Evolutionary conservation across 169 alveolate genomes (phyloP), one percentile per base, ranked within the genome.

Genomic region (Eimeria acervulina): DNA sequence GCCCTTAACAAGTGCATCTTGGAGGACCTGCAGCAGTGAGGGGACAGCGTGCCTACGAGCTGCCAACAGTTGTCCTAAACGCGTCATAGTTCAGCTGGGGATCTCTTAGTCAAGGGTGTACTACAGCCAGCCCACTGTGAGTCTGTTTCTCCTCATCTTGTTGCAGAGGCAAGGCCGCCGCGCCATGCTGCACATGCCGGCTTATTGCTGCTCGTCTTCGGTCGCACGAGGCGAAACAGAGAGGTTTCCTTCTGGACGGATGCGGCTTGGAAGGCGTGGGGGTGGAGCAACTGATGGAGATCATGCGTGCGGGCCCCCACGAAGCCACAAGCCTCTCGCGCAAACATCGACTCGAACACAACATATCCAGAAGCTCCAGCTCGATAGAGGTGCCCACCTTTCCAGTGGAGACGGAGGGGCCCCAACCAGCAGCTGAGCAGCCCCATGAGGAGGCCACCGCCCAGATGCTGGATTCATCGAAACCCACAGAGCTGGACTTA

Each of bases 131-230:
- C 26, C 38, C 28, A 19, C 80, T 59, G 38, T 31, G 7, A 51
- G 6, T 2, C 91, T 33, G 78, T 36, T 44, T 36, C 12, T 85
- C 31, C 80, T 31, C 44, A 26, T 19, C 52, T 61, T 51, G 28
- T 28, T 59, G 55, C 93, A 85, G 93, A 28, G 93, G 93, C 80
- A 85, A 85, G 93, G 55, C 80, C 28, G 93, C 36, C 33, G 93
- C 93, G 0, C 80, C 93, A 6, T 85, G 93, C 59, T 85, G 93
- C 93, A 33, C 66, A 13, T 55, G 81, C 80, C 80, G 80, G 52
- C 93, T 85, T n/a, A 19, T 85, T n/a, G 93, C 52, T 10, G 80
- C 80, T 28, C 93, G 93, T 5, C 93, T 85, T 23, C 93, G 93
- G 21, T 85, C 93, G 8, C 93, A 55, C 26, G 80, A 52, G 61